These are phyloP conservation scores for Arthrobotrys pseudoclavata DNA, from an alignment of 2,329 filamentous ascomycete species.

Conservation along the genomic window DNA sequence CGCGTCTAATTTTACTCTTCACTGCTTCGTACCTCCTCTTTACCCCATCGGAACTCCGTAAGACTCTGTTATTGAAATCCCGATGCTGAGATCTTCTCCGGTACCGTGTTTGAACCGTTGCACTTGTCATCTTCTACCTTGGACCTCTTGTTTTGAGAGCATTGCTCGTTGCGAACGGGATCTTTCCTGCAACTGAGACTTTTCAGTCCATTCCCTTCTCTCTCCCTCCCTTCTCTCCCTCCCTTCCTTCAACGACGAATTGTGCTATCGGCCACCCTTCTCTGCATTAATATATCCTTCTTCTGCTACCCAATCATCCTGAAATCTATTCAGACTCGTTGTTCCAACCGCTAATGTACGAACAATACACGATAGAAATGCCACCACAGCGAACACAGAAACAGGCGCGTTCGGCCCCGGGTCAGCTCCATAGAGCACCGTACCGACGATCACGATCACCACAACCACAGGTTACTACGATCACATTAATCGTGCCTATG, in stretches of 20 bases:
- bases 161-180: too few species aligned
- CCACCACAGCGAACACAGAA: neutral
- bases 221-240: too few species aligned
- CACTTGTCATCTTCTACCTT: too few species aligned
- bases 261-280: neutral
- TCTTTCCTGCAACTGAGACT: neutral
- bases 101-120: too few species aligned
- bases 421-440: neutral
- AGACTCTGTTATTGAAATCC: too few species aligned
- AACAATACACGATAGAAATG: neutral
- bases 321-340: neutral
- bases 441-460: slow-evolving; percentile 16
- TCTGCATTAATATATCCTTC: neutral
- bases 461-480: slow-evolving; percentile 6
- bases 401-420: slow-evolving; percentile 8
- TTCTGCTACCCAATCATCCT: neutral
- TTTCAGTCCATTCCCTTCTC: neutral
- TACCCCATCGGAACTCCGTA: neutral
- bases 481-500: slow-evolving; percentile 2
- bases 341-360: neutral
- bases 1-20: neutral
- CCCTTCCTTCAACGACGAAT: neutral
- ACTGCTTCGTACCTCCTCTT: neutral
- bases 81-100: too few species aligned
- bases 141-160: too few species aligned